phyloP scores from a whole-genome alignment of 208 protist species.

The Herpetomonas tarakana region DNA sequence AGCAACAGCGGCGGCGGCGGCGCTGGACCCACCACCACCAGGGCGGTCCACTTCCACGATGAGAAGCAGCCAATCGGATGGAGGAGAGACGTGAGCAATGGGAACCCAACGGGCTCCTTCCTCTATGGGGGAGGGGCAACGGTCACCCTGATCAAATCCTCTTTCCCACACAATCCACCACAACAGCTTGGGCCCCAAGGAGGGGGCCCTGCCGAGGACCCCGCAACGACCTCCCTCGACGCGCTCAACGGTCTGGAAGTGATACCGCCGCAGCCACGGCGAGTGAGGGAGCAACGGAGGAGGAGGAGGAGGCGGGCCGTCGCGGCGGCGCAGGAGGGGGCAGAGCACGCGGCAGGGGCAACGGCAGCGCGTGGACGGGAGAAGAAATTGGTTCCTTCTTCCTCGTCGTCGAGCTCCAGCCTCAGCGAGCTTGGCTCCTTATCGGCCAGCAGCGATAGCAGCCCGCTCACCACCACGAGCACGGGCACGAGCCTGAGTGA shows the following conservation, averaged over 20 bases:
- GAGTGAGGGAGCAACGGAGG: not conserved
- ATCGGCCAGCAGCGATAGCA: too few relatives aligned
- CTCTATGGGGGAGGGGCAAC: not conserved
- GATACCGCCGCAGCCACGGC: not conserved
- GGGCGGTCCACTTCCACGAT: too few relatives aligned
- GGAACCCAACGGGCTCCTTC: too few relatives aligned
- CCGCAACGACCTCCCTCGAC: conserved; percentile 12
- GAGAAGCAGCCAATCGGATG: too few relatives aligned
- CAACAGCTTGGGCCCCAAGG: not conserved
- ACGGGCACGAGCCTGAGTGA: too few relatives aligned
- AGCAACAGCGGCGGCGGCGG: not conserved
- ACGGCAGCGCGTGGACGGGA: too few relatives aligned
- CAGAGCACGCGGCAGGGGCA: too few relatives aligned
- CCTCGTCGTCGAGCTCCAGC: too few relatives aligned
- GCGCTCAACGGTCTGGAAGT: conserved; percentile 12
- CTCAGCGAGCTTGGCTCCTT: too few relatives aligned
- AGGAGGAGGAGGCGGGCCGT: not conserved
- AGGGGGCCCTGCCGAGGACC: not conserved
- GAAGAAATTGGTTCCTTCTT: too few relatives aligned
- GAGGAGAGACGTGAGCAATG: too few relatives aligned
- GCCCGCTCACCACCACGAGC: too few relatives aligned
- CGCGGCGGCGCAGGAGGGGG: not conserved
- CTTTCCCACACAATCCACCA: not conserved
- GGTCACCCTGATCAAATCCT: conserved; percentile 4
- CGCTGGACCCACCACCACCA: not conserved